Base-by-base conservation (phyloP, 805 yeast genomes). In the Ogataea saltuana region DNA sequence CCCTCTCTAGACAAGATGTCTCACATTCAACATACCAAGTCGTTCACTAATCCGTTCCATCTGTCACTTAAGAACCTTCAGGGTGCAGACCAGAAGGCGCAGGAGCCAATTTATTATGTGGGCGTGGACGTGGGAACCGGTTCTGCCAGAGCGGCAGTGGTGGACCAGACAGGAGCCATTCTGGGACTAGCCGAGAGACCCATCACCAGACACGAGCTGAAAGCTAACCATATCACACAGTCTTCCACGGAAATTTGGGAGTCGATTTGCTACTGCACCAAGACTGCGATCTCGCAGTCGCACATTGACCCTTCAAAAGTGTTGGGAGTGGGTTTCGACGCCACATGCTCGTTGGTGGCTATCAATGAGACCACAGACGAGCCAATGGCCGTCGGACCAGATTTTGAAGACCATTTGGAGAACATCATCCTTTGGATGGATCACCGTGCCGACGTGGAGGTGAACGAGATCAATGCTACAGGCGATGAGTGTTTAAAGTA, bases 361-460 rank as follows among this genome's bases (percentile, higher is more conserved):
- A 71, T 90, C 27, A 74, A 81, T 48, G 85, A 83, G 51, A 60
- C 69, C 4, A 71, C 75, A 34, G 86, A 85, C 54, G 62, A 71
- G 36, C 95, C 96, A 3, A 74, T 88, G 33, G 88, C 85, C 2
- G 98, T 89, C 12, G 99, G 99, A 8, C 98, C 99, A 1, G 87
- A 90, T 60, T 91, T 88, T 62, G 50, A 66, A 25, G 81, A 88
- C 56, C 53, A 70, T 35, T 76, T 75, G 48, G 95, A 90, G 60
- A 89, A 93, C 65, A 83, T 93, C 56, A 81, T 93, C 40, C 68
- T 93, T 50, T 93, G 99, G 99, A 91, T 93, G 98, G 99, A 93
- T 69, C 99, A 93, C 65, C 78, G 99, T 50, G 97, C 98, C 0
- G 82, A 75, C 12, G 70, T 72, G 6, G 97, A 91, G 61, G 89